Evolutionary conservation across 2,329 filamentous ascomycete species (phyloP).

Genomic region (Fusarium palustre): DNA sequence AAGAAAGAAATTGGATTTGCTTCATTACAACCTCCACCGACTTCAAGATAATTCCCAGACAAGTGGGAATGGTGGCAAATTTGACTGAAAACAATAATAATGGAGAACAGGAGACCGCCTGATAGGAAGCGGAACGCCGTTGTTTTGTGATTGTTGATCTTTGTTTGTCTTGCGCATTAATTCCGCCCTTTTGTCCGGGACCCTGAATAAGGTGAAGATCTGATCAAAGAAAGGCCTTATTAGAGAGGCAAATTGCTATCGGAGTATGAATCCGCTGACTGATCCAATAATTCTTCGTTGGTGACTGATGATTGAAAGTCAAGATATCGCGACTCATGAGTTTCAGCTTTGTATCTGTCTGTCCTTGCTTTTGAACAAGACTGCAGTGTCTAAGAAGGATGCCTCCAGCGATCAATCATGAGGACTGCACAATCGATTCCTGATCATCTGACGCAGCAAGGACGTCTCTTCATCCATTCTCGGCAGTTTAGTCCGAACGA

Average conservation of each 20-base stretch:
- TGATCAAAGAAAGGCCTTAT: neutral
- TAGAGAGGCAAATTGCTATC: constrained; percentile 21
- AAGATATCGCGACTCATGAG: neutral
- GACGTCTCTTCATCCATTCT: constrained; percentile 27
- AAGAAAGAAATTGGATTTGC: constrained; percentile 11
- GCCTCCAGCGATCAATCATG: constrained; percentile 41
- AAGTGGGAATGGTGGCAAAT: constrained; percentile 41
- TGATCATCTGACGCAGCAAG: constrained; percentile 39
- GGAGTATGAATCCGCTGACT: constrained; percentile 5
- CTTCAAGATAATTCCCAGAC: constrained; percentile 21
- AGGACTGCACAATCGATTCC: constrained; percentile 19
- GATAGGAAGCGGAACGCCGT: constrained; percentile 20
- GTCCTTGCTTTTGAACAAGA: neutral
- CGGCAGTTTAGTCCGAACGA: constrained; percentile 41
- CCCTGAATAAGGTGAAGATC: neutral
- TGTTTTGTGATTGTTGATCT: constrained; percentile 24
- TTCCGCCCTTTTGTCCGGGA: constrained; percentile 15
- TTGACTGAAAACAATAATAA: constrained; percentile 15
- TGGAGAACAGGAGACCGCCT: constrained; percentile 2
- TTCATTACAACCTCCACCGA: constrained; percentile 39
- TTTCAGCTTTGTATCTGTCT: constrained; percentile 4
- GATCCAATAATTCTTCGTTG: constrained; percentile 5
- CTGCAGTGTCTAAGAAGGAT: constrained; percentile 1
- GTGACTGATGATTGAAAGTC: neutral
- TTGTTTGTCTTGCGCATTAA: neutral